Conservation (phyloP, 805 yeast genomes). For the Monosporozyma servazzii region DNA sequence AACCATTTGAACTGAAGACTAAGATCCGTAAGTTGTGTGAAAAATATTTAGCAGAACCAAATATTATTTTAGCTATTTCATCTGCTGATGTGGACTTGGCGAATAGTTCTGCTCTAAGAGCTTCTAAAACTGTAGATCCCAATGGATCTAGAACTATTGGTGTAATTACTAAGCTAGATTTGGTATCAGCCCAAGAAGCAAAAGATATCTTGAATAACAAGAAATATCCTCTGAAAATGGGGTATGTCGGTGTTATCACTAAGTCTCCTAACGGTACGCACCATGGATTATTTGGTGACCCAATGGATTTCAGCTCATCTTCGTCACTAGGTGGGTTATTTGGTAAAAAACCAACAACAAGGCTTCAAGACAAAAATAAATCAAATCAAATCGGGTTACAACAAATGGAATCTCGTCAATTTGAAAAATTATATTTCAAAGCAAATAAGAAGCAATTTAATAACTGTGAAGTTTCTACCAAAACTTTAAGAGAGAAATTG, state of each 20-base stretch:
- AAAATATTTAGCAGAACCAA: constrained; percentile 80
- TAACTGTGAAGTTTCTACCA: constrained; percentile 69
- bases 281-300: constrained; percentile 13
- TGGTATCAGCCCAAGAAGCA: constrained; percentile 73
- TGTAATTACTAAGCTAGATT: constrained; percentile 86
- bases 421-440: constrained; percentile 56
- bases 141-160: constrained; percentile 94
- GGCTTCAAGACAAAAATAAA: constrained; percentile 50
- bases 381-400: constrained; percentile 22
- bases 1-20: constrained; percentile 73
- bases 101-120: constrained; percentile 86
- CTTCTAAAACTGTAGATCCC: constrained; percentile 85
- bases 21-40: constrained; percentile 76
- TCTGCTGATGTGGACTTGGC: constrained; percentile 98
- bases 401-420: constrained; percentile 44
- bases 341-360: constrained; percentile 5
- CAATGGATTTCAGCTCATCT: not conserved
- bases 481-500: constrained; percentile 63
- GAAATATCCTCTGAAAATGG: constrained; percentile 88
- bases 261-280: constrained; percentile 44
- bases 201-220: constrained; percentile 58
- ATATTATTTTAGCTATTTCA: constrained; percentile 88
- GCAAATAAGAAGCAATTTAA: constrained; percentile 49
- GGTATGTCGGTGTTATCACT: constrained; percentile 97
- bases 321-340: constrained; percentile 8